Evolutionary conservation across 2,329 filamentous ascomycete genomes (phyloP).

Genomic region (Neofusicoccum umdonicola): DNA sequence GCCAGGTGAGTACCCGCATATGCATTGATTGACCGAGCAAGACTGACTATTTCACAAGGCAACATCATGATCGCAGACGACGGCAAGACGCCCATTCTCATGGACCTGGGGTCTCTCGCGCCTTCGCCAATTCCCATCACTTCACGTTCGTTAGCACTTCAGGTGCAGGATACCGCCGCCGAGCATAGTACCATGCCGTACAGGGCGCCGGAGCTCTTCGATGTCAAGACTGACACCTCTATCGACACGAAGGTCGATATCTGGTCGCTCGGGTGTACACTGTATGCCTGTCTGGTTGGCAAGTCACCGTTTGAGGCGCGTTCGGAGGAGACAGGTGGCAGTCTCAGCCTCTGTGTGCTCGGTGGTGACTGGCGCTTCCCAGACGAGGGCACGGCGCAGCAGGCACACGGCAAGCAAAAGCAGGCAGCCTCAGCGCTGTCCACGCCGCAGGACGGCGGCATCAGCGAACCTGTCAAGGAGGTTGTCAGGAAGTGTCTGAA

Average conservation of each 20-base stretch:
- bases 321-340: conserved; percentile 93
- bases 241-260: conserved; percentile 98
- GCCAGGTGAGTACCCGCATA: conserved; percentile 62
- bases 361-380: conserved; percentile 97
- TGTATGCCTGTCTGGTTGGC: conserved; percentile 93
- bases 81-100: conserved; percentile 83
- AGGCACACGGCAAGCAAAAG: conserved; percentile 54
- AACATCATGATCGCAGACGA: conserved; percentile 99
- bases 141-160: conserved; percentile 82
- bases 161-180: conserved; percentile 89
- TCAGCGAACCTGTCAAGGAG: conserved; percentile 81
- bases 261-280: conserved; percentile 95
- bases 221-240: conserved; percentile 87
- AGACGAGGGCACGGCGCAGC: conserved; percentile 63
- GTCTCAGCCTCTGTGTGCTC: conserved; percentile 85
- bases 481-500: conserved; percentile 82
- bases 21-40: not conserved
- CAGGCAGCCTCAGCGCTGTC: not conserved
- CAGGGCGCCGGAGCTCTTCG: conserved; percentile 94
- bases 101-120: conserved; percentile 93
- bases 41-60: conserved; percentile 42
- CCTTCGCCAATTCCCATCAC: conserved; percentile 86
- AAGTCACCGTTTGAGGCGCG: conserved; percentile 97
- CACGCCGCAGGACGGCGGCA: conserved; percentile 51
- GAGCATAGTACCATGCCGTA: conserved; percentile 99